Evolutionary conservation across 2,329 filamentous ascomycete genomes (phyloP).

Genomic region (Apiospora kogelbergensis): DNA sequence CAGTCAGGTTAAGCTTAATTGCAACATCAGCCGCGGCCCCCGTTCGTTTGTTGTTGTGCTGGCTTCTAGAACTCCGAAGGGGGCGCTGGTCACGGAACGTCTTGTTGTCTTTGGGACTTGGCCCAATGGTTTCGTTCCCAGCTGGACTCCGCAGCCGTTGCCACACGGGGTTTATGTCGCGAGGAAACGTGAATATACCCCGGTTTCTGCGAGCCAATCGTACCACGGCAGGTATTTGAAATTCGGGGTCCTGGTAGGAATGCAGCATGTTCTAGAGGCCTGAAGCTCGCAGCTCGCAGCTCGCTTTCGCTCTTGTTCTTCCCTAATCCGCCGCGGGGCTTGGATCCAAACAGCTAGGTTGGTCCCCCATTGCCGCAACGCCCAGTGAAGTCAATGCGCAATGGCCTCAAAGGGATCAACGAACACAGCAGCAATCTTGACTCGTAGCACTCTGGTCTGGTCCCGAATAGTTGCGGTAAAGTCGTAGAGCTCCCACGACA

Average conservation of each 20-base stretch:
- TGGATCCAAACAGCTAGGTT: neutral
- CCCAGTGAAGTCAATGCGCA: neutral
- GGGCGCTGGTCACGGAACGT: too few species aligned
- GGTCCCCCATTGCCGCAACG: neutral
- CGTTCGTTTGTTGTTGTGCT: neutral
- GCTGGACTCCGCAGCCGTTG: neutral
- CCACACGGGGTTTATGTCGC: neutral
- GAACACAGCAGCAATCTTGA: neutral
- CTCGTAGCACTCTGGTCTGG: neutral
- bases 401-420: neutral
- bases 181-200: neutral
- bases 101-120: too few species aligned
- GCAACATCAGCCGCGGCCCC: neutral
- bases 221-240: neutral
- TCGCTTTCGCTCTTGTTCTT: neutral
- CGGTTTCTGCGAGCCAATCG: neutral
- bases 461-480: neutral
- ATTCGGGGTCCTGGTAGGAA: neutral
- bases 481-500: neutral
- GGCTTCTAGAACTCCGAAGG: neutral
- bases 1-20: neutral
- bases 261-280: neutral
- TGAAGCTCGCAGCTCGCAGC: too few species aligned
- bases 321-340: neutral
- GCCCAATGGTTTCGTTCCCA: neutral